Evolutionary conservation across 768 basidiomycete genomes (phyloP), one percentile per base, ranked within the genome.

Genomic region (Rhizopogon rudus): DNA sequence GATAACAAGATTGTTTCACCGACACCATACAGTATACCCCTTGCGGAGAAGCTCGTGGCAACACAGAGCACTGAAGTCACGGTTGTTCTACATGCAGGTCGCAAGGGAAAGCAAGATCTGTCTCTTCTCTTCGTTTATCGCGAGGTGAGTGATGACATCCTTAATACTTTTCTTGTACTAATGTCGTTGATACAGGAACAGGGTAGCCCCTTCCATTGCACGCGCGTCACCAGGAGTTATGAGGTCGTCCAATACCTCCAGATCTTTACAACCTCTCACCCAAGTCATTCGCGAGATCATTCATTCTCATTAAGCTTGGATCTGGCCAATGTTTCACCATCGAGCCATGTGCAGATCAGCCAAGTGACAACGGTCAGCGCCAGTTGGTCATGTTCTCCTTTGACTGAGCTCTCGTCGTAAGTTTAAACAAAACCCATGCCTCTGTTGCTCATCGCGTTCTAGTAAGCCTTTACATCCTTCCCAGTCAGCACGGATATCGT

Each of bases 351-450:
- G 33, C 61, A 67, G 14, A 59, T 94, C 16, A 75, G 74, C 3
- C 84, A 89, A 60, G 61, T 93, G 6, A 79, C 78, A 3, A 76
- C 81, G 28, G 58, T 91, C 49, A 92, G 91, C 60, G 81, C 89
- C 1, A 71, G 74, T 5, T 94, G 93, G 93, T 67, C 68, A 41
- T 84, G 81, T 57, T 65, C 67, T 2, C 62, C 77, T 6, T 52
- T 79, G n/a, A 59, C 68, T 2, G 66, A 72, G 9, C 58, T 65
- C 14, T 58, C 65, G 17, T 63, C 72, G 85, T 87, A 60, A 67
- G 87, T 73, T 22, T 35, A 37, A 25, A 25, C 43, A 1, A 6
- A 43, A 35, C 54, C 25, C 6, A 2, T 16, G 14, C 53, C 1
- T 22, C 46, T 35, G 44, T 46, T 48, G 12, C 37, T 64, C 51